Base-by-base conservation (phyloP, 2,329 filamentous ascomycete species). In the Claviceps digitariae region DNA sequence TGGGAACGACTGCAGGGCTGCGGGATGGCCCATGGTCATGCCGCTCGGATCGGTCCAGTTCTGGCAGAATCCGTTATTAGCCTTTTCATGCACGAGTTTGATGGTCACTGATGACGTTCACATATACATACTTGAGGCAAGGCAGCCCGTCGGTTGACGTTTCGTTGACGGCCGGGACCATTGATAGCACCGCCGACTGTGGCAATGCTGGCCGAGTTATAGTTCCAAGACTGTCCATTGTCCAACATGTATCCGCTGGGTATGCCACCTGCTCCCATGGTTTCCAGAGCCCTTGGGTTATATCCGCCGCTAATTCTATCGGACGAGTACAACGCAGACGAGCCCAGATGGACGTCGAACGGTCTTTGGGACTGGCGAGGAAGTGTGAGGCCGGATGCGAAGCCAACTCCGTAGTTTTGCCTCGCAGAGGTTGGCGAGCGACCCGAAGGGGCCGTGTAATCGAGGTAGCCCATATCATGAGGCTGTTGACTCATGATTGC, bases 151-250 rank as follows among this genome's bases (percentile, higher is more conserved):
- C 82, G 70, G 60, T 74, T 76, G 48, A 75, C 72, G 54, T 71
- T 70, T 57, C 78, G 74, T 66, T 82, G 66, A 62, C 83, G 72
- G 65, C 77, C 69, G 61, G 79, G 74, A 54, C 82, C 81, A 54
- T 82, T 83, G 60, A 90, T 76, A 57, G 80, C 83, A 52, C 82
- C 81, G 61, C 77, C 74, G 56, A 79, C 72, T 0, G 76, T 79
- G 23, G 75, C 74, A 58, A 89, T 87, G 48, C 81, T 84, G 62
- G 78, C 80, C 61, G 79, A 81, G 55, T 72, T 75, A 59, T 88
- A 83, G 66, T 83, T 87, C 90, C 90, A 95, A 21, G 84, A 83
- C 64, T 89, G 85, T 64, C 82, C 81, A 63, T 90, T 87, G 60
- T 90, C 74, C 52, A 78, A 63, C 71, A 78, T 74, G 56, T 77